Evolutionary conservation across 225 moss, liverwort and hornwort species (phyloP).

Genomic region (Sphagnum tenellum): DNA sequence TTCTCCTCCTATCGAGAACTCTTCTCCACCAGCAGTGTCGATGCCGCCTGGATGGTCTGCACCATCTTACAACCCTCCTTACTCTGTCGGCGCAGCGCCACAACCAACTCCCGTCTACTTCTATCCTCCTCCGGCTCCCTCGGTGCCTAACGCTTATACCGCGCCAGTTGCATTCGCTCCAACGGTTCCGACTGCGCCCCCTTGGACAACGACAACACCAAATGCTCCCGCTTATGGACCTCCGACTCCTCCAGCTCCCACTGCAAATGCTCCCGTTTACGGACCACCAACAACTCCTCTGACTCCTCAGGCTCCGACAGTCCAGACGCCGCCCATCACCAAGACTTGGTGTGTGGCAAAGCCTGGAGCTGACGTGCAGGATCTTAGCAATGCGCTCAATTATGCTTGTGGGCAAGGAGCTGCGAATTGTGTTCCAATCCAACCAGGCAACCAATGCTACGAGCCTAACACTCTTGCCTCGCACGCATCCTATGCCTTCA

Average conservation of each 20-base stretch:
- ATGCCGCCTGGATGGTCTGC: too few relatives aligned
- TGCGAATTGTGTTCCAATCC: conserved; percentile 32
- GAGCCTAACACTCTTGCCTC: conserved; percentile 23
- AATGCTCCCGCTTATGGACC: too few relatives aligned
- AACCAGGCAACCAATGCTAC: conserved; percentile 20
- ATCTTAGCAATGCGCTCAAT: conserved; percentile 28
- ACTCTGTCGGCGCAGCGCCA: too few relatives aligned
- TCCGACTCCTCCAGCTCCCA: too few relatives aligned
- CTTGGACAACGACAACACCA: too few relatives aligned
- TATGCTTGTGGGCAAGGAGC: conserved; percentile 42
- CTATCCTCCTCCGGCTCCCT: too few relatives aligned
- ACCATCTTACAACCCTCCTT: too few relatives aligned
- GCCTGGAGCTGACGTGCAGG: conserved; percentile 8
- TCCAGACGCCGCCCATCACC: conserved; percentile 21
- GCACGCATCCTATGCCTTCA: conserved; percentile 49
- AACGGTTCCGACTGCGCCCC: too few relatives aligned
- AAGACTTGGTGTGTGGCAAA: conserved; percentile 53
- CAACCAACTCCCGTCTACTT: too few relatives aligned
- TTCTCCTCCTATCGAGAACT: not conserved
- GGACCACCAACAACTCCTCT: conserved; percentile 3
- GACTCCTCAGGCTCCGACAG: conserved; percentile 11
- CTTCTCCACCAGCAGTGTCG: too few relatives aligned
- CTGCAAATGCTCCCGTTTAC: too few relatives aligned
- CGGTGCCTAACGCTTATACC: conserved; percentile 2
- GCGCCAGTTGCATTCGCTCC: not conserved